Conservation (phyloP, 805 yeast species). For the Nakazawaea siamensis region DNA sequence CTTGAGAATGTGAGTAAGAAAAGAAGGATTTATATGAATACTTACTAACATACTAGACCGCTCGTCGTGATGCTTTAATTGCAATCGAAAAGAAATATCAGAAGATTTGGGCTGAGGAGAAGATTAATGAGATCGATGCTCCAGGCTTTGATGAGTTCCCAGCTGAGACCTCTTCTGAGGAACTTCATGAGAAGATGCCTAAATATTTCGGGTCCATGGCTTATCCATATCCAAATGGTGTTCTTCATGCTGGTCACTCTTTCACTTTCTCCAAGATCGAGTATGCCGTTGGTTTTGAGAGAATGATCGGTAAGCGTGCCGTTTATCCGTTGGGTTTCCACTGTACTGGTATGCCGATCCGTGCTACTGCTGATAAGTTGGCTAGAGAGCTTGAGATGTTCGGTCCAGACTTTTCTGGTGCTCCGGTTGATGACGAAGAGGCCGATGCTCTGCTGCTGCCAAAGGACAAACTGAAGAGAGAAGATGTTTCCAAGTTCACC, state of each 20-base stretch:
- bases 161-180: conserved; percentile 50
- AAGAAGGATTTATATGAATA: too few relatives aligned
- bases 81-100: conserved; percentile 87
- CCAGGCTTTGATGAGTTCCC: conserved; percentile 64
- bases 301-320: conserved; percentile 90
- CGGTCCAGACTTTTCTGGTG: conserved; percentile 71
- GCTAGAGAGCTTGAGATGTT: conserved; percentile 87
- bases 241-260: conserved; percentile 93
- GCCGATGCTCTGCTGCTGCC: conserved; percentile 36
- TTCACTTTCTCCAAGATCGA: conserved; percentile 93
- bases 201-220: conserved; percentile 93
- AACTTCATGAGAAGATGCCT: conserved; percentile 71
- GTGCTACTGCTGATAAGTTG: conserved; percentile 92
- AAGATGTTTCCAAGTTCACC: conserved; percentile 83
- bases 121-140: conserved; percentile 80
- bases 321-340: conserved; percentile 96
- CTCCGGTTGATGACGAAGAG: conserved; percentile 55
- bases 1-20: conserved; percentile 28
- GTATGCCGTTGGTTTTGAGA: conserved; percentile 85
- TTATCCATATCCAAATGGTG: conserved; percentile 98
- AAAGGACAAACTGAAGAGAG: conserved; percentile 33
- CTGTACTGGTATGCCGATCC: conserved; percentile 99
- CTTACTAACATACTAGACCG: conserved; percentile 68
- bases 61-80: conserved; percentile 90
- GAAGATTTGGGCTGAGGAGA: conserved; percentile 78